Conservation (phyloP, 75 land plant species). For the Chamaecyparis obtusa region DNA sequence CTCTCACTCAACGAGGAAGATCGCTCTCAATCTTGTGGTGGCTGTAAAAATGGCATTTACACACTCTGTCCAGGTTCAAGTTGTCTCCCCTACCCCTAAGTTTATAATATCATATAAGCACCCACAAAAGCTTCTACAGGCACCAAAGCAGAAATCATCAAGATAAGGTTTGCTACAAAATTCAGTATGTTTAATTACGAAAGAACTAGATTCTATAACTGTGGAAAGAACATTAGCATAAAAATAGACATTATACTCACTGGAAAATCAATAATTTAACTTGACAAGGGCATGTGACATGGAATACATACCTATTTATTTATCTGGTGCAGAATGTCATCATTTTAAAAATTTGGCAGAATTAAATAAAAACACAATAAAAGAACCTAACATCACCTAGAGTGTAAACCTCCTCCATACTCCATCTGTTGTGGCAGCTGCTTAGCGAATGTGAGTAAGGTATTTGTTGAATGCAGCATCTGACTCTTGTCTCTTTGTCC, state of each 20-base stretch:
- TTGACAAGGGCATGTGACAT: neutral
- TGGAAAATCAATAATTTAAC: neutral
- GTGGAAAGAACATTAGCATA: neutral
- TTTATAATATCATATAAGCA: neutral
- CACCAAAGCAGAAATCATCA: neutral
- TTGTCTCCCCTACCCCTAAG: neutral
- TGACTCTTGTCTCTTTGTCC: conserved; percentile 10
- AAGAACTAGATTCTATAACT: neutral
- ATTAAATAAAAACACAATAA: neutral
- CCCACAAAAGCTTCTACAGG: neutral
- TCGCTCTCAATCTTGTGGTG: no score
- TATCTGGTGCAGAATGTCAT: no score
- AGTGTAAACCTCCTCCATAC: neutral
- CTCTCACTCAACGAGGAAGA: no score
- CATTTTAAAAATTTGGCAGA: neutral
- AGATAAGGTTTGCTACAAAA: neutral
- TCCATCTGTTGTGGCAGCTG: neutral
- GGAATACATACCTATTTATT: no score
- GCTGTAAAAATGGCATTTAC: no score
- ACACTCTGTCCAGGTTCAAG: neutral
- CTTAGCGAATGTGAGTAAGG: neutral
- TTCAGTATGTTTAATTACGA: neutral
- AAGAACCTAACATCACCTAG: neutral
- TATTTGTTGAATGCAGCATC: neutral
- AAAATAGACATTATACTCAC: neutral